Evolutionary conservation across 768 basidiomycete genomes (phyloP), one percentile per base, ranked within the genome.

Genomic region (Ramaria rubella): DNA sequence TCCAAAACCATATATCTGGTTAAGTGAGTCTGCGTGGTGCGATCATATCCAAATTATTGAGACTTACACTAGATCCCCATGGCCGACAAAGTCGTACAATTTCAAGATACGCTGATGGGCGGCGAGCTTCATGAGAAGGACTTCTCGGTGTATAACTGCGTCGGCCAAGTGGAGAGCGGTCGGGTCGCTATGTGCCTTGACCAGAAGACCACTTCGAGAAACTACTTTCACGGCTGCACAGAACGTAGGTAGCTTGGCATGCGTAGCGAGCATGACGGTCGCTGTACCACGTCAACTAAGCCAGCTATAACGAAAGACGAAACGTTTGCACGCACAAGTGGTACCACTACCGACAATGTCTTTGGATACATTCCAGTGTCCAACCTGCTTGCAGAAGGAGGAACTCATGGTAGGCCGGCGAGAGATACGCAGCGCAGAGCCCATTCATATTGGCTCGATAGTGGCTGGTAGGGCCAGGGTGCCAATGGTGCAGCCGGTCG

Each of bases 51-150:
- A 14, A 51, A 12, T n/a, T 12, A 15, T 3, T 6, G 24, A 26
- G 27, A 26, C 46, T 51, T n/a, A 51, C 49, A 31, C 33, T 15
- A 33, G 49, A 51, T 51, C 49, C n/a, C 33, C 49, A 30, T 31
- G 5, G 12, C 2, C 30, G 17, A 33, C 29, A 15, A 34, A 31
- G 15, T 51, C 31, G 19, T 51, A 51, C 33, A 51, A 51, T 33
- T 30, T 51, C 6, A 51, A 29, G 12, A 51, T 36, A 2, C 49
- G 49, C 33, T 51, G 30, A 36, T 51, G 49, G 21, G 27, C 14
- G 4, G 21, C 49, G 11, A 51, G 4, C n/a, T 51, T 51, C 49
- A 36, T 51, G 15, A 51, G 33, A 12, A 36, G 19, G 15, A 51
- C 49, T 24, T 51, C 49, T 17, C 49, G 30, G 12, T 36, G 31